Evolutionary conservation across 1,284 basidiomycete genomes (phyloP), one percentile per base, ranked within the genome.

Genomic region (Heliocybe sulcata): DNA sequence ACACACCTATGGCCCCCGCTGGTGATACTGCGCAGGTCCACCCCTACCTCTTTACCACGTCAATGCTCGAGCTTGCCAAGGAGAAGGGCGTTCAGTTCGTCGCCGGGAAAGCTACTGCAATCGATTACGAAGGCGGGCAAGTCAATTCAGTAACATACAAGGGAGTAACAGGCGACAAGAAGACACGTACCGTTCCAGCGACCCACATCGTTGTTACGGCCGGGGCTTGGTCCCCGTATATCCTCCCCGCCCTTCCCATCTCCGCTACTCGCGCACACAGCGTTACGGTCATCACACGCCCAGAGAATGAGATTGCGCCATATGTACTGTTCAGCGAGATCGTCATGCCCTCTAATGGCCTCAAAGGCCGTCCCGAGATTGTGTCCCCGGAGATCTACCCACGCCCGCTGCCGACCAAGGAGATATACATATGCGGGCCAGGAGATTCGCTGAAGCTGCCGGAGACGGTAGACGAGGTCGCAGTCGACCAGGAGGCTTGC

Each of bases 221-320:
- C 11, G 94, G 94, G 12, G 90, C 92, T 1, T 98, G 94, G 94
- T 92, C 92, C 0, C 80, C 91, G 10, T 66, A 63, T 8, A 64
- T 89, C 56, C 57, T 73, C 31, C 69, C 76, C 11, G 60, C 69
- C 6, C 72, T 87, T 27, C 84, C 85, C 14, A 77, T 89, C 58
- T 64, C 69, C 14, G 76, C 75, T 35, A 82, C 75, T 2, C 82
- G 87, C 52, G 85, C 83, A 0, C 86, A 89, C 66, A 87, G 84
- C 61, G 76, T 89, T 63, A 81, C 79, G 2, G 79, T 88, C 58
- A 58, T 58, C 29, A 66, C 81, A 63, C 29, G 74, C 76, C 2
- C 64, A 63, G 66, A 61, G n/a, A 54, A 69, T 22, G 64, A 65
- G 16, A 76, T 85, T 64, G 69, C 81, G 8, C 82, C 84, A 12